These are phyloP conservation scores for Plasmodium malariae DNA, from an alignment of 169 alveolate species.

Conservation along the genomic window DNA sequence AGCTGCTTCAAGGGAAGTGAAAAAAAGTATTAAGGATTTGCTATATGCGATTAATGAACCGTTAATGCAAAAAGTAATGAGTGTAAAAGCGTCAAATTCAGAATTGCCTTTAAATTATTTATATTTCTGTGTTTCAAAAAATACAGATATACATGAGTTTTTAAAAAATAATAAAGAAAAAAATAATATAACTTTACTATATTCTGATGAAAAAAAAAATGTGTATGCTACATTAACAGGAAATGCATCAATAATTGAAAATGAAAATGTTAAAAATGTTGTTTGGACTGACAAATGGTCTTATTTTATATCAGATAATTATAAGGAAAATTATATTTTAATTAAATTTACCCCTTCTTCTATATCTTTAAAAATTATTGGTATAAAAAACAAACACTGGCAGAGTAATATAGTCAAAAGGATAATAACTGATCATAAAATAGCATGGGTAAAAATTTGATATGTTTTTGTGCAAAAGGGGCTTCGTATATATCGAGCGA, in stretches of 20 bases:
- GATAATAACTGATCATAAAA: conserved; percentile 19
- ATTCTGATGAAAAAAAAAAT: conserved; percentile 52
- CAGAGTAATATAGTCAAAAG: conserved; percentile 45
- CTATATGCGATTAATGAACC: conserved; percentile 17
- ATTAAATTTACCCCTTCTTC: conserved; percentile 59
- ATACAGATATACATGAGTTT: conserved; percentile 48
- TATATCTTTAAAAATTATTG: conserved; percentile 47
- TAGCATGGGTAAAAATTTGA: conserved; percentile 50
- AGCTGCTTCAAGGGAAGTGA: background rate
- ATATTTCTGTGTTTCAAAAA: conserved; percentile 56
- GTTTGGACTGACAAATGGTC: conserved; percentile 61
- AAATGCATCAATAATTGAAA: conserved; percentile 51
- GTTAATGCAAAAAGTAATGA: conserved; percentile 31
- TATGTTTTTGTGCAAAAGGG: no score
- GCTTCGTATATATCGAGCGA: no score
- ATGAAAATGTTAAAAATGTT: conserved; percentile 20
- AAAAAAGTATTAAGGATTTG: conserved; percentile 1
- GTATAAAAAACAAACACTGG: conserved; percentile 59
- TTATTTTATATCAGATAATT: conserved; percentile 38
- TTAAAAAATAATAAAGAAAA: conserved; percentile 33
- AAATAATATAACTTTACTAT: conserved; percentile 17
- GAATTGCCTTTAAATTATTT: conserved; percentile 57
- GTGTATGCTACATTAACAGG: conserved; percentile 61
- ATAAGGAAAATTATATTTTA: conserved; percentile 56
- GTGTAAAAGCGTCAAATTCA: conserved; percentile 10